Conservation (phyloP, 495 filamentous ascomycete genomes). For the Penicillium paradoxum region DNA sequence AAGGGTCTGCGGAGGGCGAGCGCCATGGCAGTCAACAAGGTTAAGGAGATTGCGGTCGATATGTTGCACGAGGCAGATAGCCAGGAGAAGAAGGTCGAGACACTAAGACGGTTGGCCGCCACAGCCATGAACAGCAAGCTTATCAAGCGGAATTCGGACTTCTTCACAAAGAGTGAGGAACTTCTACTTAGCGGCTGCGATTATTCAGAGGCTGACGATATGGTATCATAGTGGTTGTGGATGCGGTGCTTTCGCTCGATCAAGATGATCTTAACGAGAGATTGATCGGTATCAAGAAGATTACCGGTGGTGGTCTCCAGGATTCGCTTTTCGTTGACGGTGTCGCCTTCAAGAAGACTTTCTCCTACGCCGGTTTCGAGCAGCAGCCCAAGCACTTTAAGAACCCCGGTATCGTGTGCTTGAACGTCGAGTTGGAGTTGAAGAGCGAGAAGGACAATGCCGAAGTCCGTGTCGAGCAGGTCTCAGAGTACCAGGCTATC, state of each 20-base stretch:
- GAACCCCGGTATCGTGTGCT: slow-evolving; percentile 89
- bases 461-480: slow-evolving; percentile 95
- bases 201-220: slow-evolving; percentile 3
- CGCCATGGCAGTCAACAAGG: slow-evolving; percentile 93
- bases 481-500: slow-evolving; percentile 98
- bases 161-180: slow-evolving; percentile 90
- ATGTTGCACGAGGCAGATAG: slow-evolving; percentile 49
- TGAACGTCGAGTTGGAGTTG: slow-evolving; percentile 95
- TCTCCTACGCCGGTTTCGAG: slow-evolving; percentile 98
- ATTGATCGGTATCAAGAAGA: slow-evolving; percentile 96
- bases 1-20: slow-evolving; percentile 90
- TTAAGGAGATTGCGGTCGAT: slow-evolving; percentile 93
- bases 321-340: slow-evolving; percentile 97
- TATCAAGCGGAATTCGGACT: slow-evolving; percentile 93
- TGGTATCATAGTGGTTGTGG: slow-evolving; percentile 75
- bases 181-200: neutral
- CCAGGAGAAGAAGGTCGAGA: slow-evolving; percentile 84
- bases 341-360: slow-evolving; percentile 99
- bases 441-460: slow-evolving; percentile 99
- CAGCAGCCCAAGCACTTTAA: slow-evolving; percentile 95
- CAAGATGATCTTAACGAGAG: slow-evolving; percentile 97
- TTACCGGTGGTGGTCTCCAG: slow-evolving; percentile 92
- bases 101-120: slow-evolving; percentile 78
- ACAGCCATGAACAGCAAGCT: slow-evolving; percentile 99
- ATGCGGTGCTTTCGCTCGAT: slow-evolving; percentile 94